Evolutionary conservation across 1,139 yeast genomes (phyloP).

Genomic region (Yamadazyma friedrichii): DNA sequence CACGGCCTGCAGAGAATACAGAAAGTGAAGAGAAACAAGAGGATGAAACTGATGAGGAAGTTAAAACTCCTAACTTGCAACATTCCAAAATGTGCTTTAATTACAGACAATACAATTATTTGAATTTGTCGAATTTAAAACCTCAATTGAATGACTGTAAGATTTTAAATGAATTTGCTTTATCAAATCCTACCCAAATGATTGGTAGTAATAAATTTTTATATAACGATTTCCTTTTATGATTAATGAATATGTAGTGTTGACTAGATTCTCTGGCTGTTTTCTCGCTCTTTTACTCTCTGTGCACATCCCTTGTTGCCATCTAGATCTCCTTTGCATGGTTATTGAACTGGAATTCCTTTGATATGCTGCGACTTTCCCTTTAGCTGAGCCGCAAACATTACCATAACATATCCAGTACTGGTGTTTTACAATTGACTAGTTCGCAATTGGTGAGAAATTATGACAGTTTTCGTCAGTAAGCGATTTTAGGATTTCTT

Average conservation of each 20-base stretch:
- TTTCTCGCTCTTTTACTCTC: too few relatives aligned
- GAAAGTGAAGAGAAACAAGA: background rate
- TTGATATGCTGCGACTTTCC: too few relatives aligned
- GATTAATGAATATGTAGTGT: constrained; percentile 10
- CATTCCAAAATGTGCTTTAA: constrained; percentile 39
- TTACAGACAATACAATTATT: constrained; percentile 45
- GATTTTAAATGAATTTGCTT: constrained; percentile 44
- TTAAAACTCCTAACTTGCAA: constrained; percentile 17
- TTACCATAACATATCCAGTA: too few relatives aligned
- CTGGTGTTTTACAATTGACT: too few relatives aligned
- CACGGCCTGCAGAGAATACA: background rate
- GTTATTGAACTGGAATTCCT: too few relatives aligned
- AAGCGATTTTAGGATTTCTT: too few relatives aligned
- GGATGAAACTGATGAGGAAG: constrained; percentile 20
- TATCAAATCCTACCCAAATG: constrained; percentile 54
- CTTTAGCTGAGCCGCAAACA: too few relatives aligned
- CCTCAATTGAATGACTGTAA: constrained; percentile 24
- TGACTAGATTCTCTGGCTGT: too few relatives aligned
- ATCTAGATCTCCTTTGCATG: too few relatives aligned
- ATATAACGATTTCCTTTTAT: constrained; percentile 49
- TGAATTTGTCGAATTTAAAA: constrained; percentile 37
- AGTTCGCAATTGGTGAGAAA: too few relatives aligned
- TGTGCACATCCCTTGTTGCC: too few relatives aligned
- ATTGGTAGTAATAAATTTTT: constrained; percentile 50
- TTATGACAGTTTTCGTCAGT: too few relatives aligned